Evolutionary conservation across 2,329 filamentous ascomycete genomes (phyloP).

Genomic region (Exophiala viscosa): DNA sequence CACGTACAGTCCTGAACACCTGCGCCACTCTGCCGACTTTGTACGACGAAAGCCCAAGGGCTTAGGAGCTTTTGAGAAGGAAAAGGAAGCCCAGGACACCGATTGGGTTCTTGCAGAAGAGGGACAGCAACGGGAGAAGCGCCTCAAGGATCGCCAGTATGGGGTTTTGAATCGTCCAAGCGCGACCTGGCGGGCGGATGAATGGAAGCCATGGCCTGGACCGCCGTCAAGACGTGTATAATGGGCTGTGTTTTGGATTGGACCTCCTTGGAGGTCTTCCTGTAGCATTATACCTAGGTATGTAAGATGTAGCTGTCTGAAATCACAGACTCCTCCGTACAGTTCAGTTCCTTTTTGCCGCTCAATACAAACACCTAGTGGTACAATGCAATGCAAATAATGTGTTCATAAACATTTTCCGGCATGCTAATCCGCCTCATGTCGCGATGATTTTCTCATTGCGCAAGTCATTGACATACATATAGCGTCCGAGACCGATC

Average conservation of each 20-base stretch:
- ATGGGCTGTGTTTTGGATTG: not conserved
- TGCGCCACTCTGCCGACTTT: constrained; percentile 10
- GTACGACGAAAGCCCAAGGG: constrained; percentile 1
- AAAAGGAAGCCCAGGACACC: not conserved
- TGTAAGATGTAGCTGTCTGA: not conserved
- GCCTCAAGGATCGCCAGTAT: not conserved
- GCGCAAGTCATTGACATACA: constrained; percentile 87
- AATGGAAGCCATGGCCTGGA: not conserved
- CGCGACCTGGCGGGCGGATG: not conserved
- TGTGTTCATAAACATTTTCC: not conserved
- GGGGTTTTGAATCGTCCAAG: not conserved
- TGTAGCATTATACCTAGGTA: not conserved
- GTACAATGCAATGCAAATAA: not conserved
- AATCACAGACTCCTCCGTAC: not conserved
- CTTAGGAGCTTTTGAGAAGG: constrained; percentile 6
- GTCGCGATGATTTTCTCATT: constrained; percentile 47
- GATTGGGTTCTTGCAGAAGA: not conserved
- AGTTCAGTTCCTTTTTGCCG: not conserved
- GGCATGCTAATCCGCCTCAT: constrained; percentile 14
- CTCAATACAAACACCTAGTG: too few species aligned
- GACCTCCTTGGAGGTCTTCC: not conserved
- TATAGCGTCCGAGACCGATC: constrained; percentile 87
- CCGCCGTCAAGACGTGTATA: not conserved
- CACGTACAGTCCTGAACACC: constrained; percentile 13
- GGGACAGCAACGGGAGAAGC: not conserved